phyloP scores from a whole-genome alignment of 169 alveolate genomes.

The Cryptosporidium sp. region DNA sequence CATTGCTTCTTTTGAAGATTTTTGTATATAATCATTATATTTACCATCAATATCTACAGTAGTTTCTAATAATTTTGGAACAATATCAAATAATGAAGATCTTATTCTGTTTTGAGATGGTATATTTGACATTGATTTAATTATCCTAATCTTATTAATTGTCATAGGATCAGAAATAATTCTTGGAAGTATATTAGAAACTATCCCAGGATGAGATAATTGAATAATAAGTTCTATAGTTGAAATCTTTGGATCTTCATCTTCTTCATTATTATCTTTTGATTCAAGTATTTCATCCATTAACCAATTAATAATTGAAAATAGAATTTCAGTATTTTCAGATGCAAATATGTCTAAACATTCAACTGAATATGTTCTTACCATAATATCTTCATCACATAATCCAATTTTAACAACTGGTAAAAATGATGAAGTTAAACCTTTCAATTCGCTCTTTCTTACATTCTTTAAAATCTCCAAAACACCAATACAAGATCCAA shows the following conservation, averaged over 20 bases:
- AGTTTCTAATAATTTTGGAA: constrained; percentile 30
- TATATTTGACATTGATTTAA: constrained; percentile 46
- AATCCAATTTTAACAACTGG: constrained; percentile 37
- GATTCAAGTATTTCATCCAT: constrained; percentile 21
- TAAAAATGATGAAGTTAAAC: neutral
- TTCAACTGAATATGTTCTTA: constrained; percentile 37
- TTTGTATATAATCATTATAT: neutral
- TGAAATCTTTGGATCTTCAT: constrained; percentile 22
- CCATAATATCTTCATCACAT: constrained; percentile 22
- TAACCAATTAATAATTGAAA: constrained; percentile 20
- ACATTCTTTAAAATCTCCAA: constrained; percentile 36
- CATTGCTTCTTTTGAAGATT: constrained; percentile 40
- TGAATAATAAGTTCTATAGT: constrained; percentile 52
- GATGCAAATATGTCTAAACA: constrained; percentile 47
- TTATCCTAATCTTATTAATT: constrained; percentile 2
- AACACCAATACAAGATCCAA: constrained; percentile 63
- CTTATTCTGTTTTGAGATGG: constrained; percentile 43
- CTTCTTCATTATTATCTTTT: neutral
- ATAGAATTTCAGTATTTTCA: constrained; percentile 19
- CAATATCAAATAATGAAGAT: constrained; percentile 36
- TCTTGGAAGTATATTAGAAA: constrained; percentile 45
- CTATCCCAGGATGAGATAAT: constrained; percentile 38
- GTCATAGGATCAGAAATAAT: constrained; percentile 6
- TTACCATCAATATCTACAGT: neutral
- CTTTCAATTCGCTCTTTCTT: constrained; percentile 4